A percentile compares a stretch with the other conserved stretches of the same genome.
phyloP scores from a whole-genome alignment of 2,329 filamentous ascomycete genomes.

The Penicillium occitanis region DNA sequence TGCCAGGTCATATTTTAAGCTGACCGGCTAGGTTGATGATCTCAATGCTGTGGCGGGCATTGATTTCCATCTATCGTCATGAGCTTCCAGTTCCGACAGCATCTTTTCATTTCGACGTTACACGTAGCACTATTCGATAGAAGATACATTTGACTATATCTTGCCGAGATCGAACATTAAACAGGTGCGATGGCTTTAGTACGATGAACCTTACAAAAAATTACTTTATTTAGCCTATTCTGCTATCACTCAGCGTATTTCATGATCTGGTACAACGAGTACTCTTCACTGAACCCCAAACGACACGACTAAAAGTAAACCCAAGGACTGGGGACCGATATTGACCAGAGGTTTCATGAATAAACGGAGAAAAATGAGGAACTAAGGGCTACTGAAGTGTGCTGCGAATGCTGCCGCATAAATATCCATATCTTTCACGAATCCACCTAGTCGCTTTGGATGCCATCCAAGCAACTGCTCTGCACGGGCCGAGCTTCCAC shows the following conservation, averaged over 20 bases:
- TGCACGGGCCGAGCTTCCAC: slow-evolving; percentile 30
- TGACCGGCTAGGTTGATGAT: neutral
- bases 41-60: neutral
- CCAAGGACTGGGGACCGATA: neutral
- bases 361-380: neutral
- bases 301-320: neutral
- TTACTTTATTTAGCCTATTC: neutral
- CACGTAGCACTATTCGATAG: neutral
- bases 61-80: neutral
- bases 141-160: neutral
- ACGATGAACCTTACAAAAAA: neutral
- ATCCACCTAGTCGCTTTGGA: slow-evolving; percentile 30
- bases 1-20: neutral
- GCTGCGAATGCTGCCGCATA: slow-evolving; percentile 21
- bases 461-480: slow-evolving; percentile 36
- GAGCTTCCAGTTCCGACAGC: neutral
- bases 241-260: neutral
- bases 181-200: neutral
- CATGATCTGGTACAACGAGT: neutral
- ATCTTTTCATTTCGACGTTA: neutral
- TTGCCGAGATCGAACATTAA: neutral
- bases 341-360: too few relatives aligned
- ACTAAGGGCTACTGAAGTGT: neutral
- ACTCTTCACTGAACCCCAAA: neutral
- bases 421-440: slow-evolving; percentile 25